Evolutionary conservation across 106 monocot genomes (phyloP).

Genomic region (Agapanthus africanus): DNA sequence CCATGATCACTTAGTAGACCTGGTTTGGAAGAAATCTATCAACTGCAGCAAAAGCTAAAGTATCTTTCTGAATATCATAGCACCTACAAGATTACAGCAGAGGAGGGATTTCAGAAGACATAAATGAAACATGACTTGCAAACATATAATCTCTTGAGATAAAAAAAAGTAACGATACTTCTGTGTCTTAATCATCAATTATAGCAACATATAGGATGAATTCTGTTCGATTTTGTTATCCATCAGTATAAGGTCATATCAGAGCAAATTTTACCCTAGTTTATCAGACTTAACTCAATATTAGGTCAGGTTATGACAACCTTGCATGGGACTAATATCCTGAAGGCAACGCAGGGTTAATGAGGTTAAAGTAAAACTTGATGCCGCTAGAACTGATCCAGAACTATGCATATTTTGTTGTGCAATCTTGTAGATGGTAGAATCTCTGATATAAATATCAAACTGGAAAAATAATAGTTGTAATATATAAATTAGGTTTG

Average conservation of each 20-base stretch:
- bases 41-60: conserved; percentile 75
- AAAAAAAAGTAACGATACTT: not conserved
- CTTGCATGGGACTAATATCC: not conserved
- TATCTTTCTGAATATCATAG: conserved; percentile 77
- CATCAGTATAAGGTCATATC: not conserved
- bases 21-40: conserved; percentile 62
- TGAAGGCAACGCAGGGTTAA: not conserved
- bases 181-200: not conserved
- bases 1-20: conserved; percentile 95
- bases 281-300: not conserved
- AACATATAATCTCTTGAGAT: not conserved
- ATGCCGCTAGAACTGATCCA: not conserved
- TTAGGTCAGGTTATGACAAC: not conserved
- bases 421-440: not conserved
- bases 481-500: not conserved
- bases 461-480: not conserved
- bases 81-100: conserved; percentile 36
- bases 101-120: not conserved
- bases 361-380: not conserved
- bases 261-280: not conserved
- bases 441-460: not conserved
- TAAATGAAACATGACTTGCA: not conserved
- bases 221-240: not conserved
- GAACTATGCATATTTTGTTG: not conserved
- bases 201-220: not conserved